Base-by-base conservation (phyloP, 2,329 filamentous ascomycete species). In the Fusarium domesticum region DNA sequence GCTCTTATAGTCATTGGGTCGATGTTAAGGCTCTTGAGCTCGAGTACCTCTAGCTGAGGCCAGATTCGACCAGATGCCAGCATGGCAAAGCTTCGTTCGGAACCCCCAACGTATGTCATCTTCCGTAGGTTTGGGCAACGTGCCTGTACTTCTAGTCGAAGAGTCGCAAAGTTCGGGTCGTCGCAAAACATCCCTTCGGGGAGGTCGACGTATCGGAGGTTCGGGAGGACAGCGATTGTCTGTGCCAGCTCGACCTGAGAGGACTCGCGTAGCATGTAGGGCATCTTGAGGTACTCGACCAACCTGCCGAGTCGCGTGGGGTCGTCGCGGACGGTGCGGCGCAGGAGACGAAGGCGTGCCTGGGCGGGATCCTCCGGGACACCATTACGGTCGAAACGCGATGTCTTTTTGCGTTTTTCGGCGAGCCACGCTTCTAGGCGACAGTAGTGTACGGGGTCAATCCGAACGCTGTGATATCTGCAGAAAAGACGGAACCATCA, bases 391-490 rank as follows among this genome's bases (percentile, higher is more conserved):
- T 88, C 78, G 64, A 89, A 85, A 59, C 83, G 81, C 28, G 83
- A 84, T 47, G 79, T 80, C 50, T 83, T 83, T 64, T 87, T 89
- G 51, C 91, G 85, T 65, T 80, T 83, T 57, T 92, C 88, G 41
- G 87, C 81, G 28, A 96, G 80, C 57, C 86, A 74, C 47, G 87
- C 84, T 68, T 97, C 92, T 58, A 87, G 85, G 53, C 87, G 83
- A 73, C 92, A 97, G 70, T 96, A 96, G 69, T 97, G 92, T 23
- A 96, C 91, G 15, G 87, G 81, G 64, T 97, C 92, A 64, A 97
- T 93, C 47, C 91, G 87, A 54, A 97, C 84, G 72, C 89, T 91
- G 60, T 85, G 84, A 66, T 95, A 95, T 55, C 89, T 95, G 59
- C 28, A 36, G 17, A 32, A 15, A 20, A 32, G 8, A 23, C 11